Conservation (phyloP, 2,329 filamentous ascomycete genomes). For the Delphinella strobiligena region DNA sequence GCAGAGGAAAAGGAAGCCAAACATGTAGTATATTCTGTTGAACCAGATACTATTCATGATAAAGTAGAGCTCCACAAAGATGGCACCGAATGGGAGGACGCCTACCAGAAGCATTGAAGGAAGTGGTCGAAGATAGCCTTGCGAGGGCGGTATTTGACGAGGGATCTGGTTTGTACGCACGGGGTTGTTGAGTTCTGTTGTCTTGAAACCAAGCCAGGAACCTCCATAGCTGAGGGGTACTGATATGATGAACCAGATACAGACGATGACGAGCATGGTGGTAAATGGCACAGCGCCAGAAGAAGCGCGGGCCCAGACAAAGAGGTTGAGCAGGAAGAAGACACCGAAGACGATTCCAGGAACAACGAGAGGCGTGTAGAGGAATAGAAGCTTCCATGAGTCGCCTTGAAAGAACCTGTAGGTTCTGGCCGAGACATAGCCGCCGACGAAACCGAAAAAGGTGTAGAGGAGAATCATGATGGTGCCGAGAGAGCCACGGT, state of each 20-base stretch:
- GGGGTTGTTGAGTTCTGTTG: conserved; percentile 56
- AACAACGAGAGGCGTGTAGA: conserved; percentile 72
- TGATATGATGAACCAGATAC: conserved; percentile 95
- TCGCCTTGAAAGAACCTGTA: conserved; percentile 94
- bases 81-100: conserved; percentile 86
- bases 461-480: conserved; percentile 92
- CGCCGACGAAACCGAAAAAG: conserved; percentile 80
- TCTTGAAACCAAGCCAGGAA: conserved; percentile 84
- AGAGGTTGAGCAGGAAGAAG: conserved; percentile 92
- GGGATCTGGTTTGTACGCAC: conserved; percentile 97
- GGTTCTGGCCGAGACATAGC: conserved; percentile 76
- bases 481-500: conserved; percentile 84
- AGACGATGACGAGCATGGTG: conserved; percentile 87
- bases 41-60: conserved; percentile 99
- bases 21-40: conserved; percentile 99
- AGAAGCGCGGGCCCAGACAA: conserved; percentile 86
- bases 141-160: conserved; percentile 78
- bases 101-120: conserved; percentile 89
- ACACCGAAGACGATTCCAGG: conserved; percentile 73
- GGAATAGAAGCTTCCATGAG: conserved; percentile 88
- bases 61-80: conserved; percentile 97
- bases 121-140: conserved; percentile 71
- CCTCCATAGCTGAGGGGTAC: conserved; percentile 82
- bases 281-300: conserved; percentile 92
- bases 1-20: conserved; percentile 95